phyloP scores from a whole-genome alignment of 2,329 filamentous ascomycete genomes.

The Ophiostoma montium region DNA sequence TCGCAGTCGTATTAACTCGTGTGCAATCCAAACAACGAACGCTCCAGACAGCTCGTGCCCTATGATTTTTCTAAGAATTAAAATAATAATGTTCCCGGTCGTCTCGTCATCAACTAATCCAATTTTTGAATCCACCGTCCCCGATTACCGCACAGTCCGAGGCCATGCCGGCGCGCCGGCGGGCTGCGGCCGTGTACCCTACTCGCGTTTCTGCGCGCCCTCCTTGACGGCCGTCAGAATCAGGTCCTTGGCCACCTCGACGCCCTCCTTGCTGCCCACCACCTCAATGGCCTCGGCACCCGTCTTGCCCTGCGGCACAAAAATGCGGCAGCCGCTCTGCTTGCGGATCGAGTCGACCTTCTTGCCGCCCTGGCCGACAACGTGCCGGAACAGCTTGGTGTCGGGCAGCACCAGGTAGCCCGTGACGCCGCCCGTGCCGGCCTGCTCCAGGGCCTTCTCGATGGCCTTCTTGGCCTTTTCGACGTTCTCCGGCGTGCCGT shows the following conservation, averaged over 20 bases:
- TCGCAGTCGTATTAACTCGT: no score
- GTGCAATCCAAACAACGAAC: no score
- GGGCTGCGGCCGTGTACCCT: no score
- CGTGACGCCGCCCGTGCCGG: slow-evolving; percentile 52
- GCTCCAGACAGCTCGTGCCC: no score
- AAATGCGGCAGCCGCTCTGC: slow-evolving; percentile 85
- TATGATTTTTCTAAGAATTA: no score
- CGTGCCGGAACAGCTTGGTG: slow-evolving; percentile 73
- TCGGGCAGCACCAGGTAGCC: slow-evolving; percentile 87
- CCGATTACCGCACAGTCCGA: not conserved
- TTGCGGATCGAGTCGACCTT: slow-evolving; percentile 89
- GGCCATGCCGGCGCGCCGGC: no score
- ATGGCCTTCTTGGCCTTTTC: slow-evolving; percentile 68
- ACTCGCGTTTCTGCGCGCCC: slow-evolving; percentile 24
- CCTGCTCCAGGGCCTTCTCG: slow-evolving; percentile 57
- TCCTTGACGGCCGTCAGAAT: slow-evolving; percentile 73
- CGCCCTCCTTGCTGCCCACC: slow-evolving; percentile 60
- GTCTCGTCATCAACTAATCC: no score
- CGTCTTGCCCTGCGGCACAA: slow-evolving; percentile 55
- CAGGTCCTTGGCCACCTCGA: slow-evolving; percentile 76
- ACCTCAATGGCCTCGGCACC: slow-evolving; percentile 78
- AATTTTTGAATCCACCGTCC: no score
- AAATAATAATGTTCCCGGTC: no score
- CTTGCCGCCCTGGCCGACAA: slow-evolving; percentile 77
- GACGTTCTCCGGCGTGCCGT: slow-evolving; percentile 63